These are phyloP conservation scores for Coniochaeta pulveracea DNA, from an alignment of 2,329 filamentous ascomycete genomes.

Conservation along the genomic window DNA sequence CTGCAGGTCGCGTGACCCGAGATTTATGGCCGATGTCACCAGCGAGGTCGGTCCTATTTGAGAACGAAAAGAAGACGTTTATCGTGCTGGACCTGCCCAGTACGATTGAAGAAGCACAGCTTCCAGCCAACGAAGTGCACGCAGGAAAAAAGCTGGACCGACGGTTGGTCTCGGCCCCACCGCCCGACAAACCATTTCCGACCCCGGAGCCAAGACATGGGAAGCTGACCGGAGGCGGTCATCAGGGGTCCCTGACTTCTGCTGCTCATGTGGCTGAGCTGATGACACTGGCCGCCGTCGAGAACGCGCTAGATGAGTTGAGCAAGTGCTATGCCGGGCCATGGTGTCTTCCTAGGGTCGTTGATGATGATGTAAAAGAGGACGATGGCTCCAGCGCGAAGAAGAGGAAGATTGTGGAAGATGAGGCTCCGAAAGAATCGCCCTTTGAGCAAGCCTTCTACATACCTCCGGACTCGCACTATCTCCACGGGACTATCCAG, in stretches of 20 bases:
- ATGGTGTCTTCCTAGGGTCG: conserved; percentile 33
- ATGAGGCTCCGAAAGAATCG: neutral
- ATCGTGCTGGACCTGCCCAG: conserved; percentile 57
- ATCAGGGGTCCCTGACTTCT: conserved; percentile 19
- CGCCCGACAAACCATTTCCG: conserved; percentile 31
- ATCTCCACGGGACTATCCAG: conserved; percentile 37
- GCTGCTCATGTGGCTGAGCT: conserved; percentile 41
- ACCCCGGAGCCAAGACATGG: conserved; percentile 37
- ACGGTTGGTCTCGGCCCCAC: conserved; percentile 33
- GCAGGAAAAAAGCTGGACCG: conserved; percentile 11
- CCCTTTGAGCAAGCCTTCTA: conserved; percentile 8
- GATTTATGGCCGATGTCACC: conserved; percentile 9
- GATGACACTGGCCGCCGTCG: conserved; percentile 37
- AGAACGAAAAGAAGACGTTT: conserved; percentile 35
- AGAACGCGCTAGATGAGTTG: conserved; percentile 29
- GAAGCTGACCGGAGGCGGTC: conserved; percentile 9
- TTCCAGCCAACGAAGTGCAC: conserved; percentile 22
- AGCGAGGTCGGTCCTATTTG: conserved; percentile 40
- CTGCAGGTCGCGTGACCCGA: no score
- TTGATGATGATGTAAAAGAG: neutral
- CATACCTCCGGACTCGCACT: conserved; percentile 29
- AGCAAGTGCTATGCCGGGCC: conserved; percentile 24
- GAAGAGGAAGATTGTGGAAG: conserved; percentile 6
- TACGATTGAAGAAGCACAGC: conserved; percentile 58
- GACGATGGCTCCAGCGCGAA: conserved; percentile 6